Percentiles rank a stretch among this genome's conserved stretches.
Conservation (phyloP, 2,329 filamentous ascomycete genomes). For the Ilyonectria robusta region DNA sequence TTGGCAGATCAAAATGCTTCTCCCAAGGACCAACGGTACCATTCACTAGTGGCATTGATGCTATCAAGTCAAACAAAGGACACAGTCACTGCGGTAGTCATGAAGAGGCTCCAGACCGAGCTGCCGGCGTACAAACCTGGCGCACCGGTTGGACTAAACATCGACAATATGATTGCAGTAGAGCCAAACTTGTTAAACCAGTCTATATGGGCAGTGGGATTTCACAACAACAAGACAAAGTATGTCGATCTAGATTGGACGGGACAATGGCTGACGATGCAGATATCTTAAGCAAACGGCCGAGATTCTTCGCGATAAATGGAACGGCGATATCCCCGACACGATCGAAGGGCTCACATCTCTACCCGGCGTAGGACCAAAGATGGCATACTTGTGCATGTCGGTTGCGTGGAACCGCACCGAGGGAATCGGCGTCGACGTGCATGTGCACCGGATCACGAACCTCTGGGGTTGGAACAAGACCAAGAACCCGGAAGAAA, state of each 20-base stretch:
- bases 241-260: slow-evolving; percentile 32
- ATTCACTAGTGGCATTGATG: slow-evolving; percentile 91
- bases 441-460: slow-evolving; percentile 94
- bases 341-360: slow-evolving; percentile 81
- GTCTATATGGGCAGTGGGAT: slow-evolving; percentile 87
- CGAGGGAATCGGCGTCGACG: slow-evolving; percentile 91
- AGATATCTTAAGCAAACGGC: slow-evolving; percentile 81
- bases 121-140: slow-evolving; percentile 68
- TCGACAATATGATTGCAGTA: slow-evolving; percentile 83
- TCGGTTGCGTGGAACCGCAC: slow-evolving; percentile 76
- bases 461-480: slow-evolving; percentile 95
- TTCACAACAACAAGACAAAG: slow-evolving; percentile 95
- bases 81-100: slow-evolving; percentile 87
- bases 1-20: slow-evolving; percentile 70
- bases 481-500: slow-evolving; percentile 86
- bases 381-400: slow-evolving; percentile 94
- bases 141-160: slow-evolving; percentile 70
- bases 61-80: slow-evolving; percentile 94
- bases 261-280: slow-evolving; percentile 34
- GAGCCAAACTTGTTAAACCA: slow-evolving; percentile 76
- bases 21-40: slow-evolving; percentile 77
- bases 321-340: slow-evolving; percentile 82
- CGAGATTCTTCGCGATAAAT: slow-evolving; percentile 78
- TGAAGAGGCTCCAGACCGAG: slow-evolving; percentile 82
- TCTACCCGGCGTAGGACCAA: slow-evolving; percentile 90